Percentiles rank a stretch among this genome's conserved stretches.
Conservation (phyloP, 257 asterid species). For the Hygrophila difformis region DNA sequence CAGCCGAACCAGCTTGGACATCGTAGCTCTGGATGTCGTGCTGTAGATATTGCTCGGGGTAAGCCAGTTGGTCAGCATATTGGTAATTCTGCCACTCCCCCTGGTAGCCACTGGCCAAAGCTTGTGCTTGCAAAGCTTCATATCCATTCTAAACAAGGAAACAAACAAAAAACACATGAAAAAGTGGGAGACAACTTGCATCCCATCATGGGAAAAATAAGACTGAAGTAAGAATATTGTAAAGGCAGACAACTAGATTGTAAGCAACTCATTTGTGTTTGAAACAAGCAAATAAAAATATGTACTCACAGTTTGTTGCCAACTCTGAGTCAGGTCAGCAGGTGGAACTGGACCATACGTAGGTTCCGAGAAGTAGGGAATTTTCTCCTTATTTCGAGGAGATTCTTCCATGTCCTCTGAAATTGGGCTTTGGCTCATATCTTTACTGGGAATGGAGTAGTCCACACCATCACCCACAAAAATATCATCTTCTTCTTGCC, state of each 20-base stretch:
- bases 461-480: constrained; percentile 87
- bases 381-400: constrained; percentile 74
- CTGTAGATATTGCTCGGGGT: constrained; percentile 86
- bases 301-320: constrained; percentile 69
- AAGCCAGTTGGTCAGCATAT: constrained; percentile 77
- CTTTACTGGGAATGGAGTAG: constrained; percentile 68
- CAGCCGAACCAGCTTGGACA: constrained; percentile 42
- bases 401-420: constrained; percentile 98
- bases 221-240: neutral
- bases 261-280: constrained; percentile 1
- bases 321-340: constrained; percentile 60
- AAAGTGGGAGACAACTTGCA: neutral
- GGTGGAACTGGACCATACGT: constrained; percentile 89
- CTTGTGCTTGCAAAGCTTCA: constrained; percentile 73
- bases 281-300: constrained; percentile 10
- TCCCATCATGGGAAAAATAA: neutral
- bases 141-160: constrained; percentile 50
- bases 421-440: constrained; percentile 84
- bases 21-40: constrained; percentile 70
- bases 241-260: neutral
- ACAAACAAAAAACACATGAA: neutral
- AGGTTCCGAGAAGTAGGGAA: constrained; percentile 60
- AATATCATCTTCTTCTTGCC: constrained; percentile 76
- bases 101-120: constrained; percentile 61
- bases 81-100: constrained; percentile 95